Evolutionary conservation across 768 basidiomycete genomes (phyloP).

Genomic region (Pisolithus microcarpus): DNA sequence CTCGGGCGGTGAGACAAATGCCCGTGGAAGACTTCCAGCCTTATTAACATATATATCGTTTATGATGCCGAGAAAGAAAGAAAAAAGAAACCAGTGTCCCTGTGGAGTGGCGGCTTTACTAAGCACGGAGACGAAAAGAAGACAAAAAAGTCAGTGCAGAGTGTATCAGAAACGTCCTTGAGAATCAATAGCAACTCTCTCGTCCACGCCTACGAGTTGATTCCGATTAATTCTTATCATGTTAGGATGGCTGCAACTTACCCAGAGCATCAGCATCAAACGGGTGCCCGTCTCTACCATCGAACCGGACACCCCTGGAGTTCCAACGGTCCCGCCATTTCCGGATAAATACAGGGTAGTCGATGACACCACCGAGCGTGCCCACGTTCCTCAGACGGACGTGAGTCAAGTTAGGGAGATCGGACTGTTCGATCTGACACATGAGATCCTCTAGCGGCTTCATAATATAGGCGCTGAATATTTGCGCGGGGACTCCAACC

Average conservation of each 20-base stretch:
- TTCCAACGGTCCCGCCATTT: conserved; percentile 25
- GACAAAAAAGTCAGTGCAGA: not conserved
- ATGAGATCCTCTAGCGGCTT: conserved; percentile 35
- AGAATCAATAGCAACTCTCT: too few species aligned
- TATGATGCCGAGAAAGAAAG: not conserved
- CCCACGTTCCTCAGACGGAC: conserved; percentile 37
- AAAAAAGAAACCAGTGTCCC: not conserved
- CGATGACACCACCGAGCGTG: conserved; percentile 27
- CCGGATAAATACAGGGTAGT: conserved; percentile 20
- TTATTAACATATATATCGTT: not conserved
- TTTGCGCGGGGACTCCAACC: conserved; percentile 29
- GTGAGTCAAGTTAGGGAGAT: conserved; percentile 29
- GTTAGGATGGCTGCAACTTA: not conserved
- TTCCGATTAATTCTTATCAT: too few species aligned
- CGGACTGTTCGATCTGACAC: conserved; percentile 29
- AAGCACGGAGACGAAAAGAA: not conserved
- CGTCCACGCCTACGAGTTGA: too few species aligned
- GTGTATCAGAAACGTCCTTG: too few species aligned
- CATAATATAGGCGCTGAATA: conserved; percentile 36
- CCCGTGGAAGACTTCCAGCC: not conserved
- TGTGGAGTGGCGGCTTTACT: not conserved
- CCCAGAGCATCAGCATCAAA: conserved; percentile 6
- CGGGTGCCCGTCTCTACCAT: conserved; percentile 25
- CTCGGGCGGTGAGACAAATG: not conserved
- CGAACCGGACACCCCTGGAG: conserved; percentile 23